Evolutionary conservation across 2,329 filamentous ascomycete genomes (phyloP).

Genomic region (Aspergillus eucalypticola): DNA sequence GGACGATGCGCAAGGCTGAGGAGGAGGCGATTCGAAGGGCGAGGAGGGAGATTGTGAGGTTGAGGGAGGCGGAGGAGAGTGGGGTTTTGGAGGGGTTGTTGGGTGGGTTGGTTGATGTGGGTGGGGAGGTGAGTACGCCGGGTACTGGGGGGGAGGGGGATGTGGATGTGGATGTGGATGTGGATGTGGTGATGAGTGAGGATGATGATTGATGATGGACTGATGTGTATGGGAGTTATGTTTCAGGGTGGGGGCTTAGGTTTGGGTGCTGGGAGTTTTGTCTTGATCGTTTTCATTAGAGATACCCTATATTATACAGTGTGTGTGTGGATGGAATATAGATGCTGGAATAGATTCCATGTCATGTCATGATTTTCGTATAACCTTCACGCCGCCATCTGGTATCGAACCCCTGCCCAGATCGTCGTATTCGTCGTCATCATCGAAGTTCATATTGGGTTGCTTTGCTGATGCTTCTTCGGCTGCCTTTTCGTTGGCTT

Average conservation of each 20-base stretch:
- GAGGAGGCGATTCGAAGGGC: constrained; percentile 83
- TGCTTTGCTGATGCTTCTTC: constrained; percentile 21
- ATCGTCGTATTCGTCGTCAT: constrained; percentile 22
- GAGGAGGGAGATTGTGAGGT: constrained; percentile 68
- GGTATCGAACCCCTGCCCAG: constrained; percentile 41
- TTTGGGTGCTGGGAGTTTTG: constrained; percentile 11
- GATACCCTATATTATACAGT: constrained; percentile 34
- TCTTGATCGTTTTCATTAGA: constrained; percentile 22
- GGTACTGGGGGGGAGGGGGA: constrained; percentile 42
- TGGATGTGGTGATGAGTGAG: constrained; percentile 51
- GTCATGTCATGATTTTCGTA: constrained; percentile 56
- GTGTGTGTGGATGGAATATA: constrained; percentile 15
- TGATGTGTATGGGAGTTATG: background rate
- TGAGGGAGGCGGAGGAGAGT: constrained; percentile 55
- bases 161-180: constrained; percentile 47
- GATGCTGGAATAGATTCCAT: constrained; percentile 30
- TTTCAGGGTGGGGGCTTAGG: background rate
- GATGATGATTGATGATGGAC: constrained; percentile 27
- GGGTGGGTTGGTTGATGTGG: constrained; percentile 38
- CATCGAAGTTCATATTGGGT: constrained; percentile 22
- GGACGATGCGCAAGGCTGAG: constrained; percentile 89
- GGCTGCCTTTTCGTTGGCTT: constrained; percentile 45
- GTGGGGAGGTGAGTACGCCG: constrained; percentile 16
- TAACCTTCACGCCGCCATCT: constrained; percentile 70
- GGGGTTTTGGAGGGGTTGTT: constrained; percentile 45